phyloP scores from a whole-genome alignment of 345 rosid species.

The Turritis glabra region DNA sequence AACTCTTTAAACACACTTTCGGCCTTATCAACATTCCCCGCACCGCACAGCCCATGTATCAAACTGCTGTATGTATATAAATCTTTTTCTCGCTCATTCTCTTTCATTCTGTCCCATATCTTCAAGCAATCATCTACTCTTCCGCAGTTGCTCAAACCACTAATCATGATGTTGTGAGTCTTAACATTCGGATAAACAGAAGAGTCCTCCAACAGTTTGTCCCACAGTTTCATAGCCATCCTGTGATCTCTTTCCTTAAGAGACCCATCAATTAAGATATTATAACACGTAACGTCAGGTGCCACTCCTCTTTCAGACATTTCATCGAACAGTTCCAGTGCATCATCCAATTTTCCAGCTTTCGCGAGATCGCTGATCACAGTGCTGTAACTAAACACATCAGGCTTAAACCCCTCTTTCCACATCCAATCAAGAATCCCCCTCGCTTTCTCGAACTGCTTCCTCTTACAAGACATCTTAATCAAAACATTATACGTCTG shows the following conservation, averaged over 20 bases:
- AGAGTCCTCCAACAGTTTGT: slow-evolving; percentile 50
- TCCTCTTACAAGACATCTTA: slow-evolving; percentile 70
- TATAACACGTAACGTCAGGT: slow-evolving; percentile 72
- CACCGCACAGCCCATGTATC: slow-evolving; percentile 64
- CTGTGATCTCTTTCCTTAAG: slow-evolving; percentile 52
- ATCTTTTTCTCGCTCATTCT: slow-evolving; percentile 66
- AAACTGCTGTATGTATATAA: slow-evolving; percentile 65
- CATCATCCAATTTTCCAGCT: slow-evolving; percentile 55
- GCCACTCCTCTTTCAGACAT: slow-evolving; percentile 57
- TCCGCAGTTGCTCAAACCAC: slow-evolving; percentile 75
- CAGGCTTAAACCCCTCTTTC: slow-evolving; percentile 53
- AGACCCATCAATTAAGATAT: slow-evolving; percentile 71
- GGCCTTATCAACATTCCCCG: slow-evolving; percentile 69
- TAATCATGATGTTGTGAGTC: slow-evolving; percentile 84
- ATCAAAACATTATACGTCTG: slow-evolving; percentile 74
- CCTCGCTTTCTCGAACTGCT: slow-evolving; percentile 57
- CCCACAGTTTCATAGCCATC: slow-evolving; percentile 66
- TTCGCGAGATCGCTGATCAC: slow-evolving; percentile 55
- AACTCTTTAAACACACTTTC: slow-evolving; percentile 63
- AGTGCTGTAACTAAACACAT: slow-evolving; percentile 63
- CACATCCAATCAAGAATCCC: slow-evolving; percentile 61
- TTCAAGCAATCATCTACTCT: slow-evolving; percentile 64
- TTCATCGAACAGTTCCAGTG: slow-evolving; percentile 78
- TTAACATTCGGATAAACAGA: slow-evolving; percentile 69
- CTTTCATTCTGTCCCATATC: slow-evolving; percentile 79